Percentiles rank a stretch among this genome's conserved stretches.
These are phyloP conservation scores for Spathaspora sp. DNA, from an alignment of 1,139 yeast genomes.

Conservation along the genomic window DNA sequence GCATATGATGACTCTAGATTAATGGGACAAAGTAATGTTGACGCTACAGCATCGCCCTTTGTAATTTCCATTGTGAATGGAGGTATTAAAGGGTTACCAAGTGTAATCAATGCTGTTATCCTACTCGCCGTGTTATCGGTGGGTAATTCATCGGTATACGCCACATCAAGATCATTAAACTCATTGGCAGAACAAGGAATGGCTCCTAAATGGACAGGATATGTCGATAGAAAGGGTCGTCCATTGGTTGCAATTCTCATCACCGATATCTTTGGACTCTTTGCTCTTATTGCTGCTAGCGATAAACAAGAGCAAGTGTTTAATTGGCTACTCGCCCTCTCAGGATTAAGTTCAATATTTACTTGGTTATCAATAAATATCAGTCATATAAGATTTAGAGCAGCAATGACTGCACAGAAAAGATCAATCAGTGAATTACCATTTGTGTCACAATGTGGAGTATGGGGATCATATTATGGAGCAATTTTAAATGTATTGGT, in stretches of 20 bases:
- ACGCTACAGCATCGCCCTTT: constrained; percentile 25
- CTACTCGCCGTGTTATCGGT: constrained; percentile 43
- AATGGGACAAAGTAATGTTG: constrained; percentile 28
- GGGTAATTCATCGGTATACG: constrained; percentile 47
- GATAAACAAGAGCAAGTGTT: constrained; percentile 31
- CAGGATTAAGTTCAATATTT: constrained; percentile 37
- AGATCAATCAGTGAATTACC: constrained; percentile 31
- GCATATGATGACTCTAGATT: constrained; percentile 33
- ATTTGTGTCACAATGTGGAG: constrained; percentile 34
- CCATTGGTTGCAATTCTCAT: constrained; percentile 42
- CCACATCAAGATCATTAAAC: constrained; percentile 42
- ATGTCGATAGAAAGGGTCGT: constrained; percentile 42
- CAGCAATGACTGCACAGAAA: constrained; percentile 27
- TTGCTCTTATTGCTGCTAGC: constrained; percentile 40
- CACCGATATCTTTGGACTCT: constrained; percentile 37
- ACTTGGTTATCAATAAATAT: constrained; percentile 38
- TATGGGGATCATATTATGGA: constrained; percentile 32
- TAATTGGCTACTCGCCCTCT: constrained; percentile 36
- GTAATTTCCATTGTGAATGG: constrained; percentile 50
- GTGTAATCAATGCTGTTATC: constrained; percentile 46
- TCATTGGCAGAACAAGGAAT: constrained; percentile 45
- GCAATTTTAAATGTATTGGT: constrained; percentile 27
- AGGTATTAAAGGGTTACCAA: constrained; percentile 47
- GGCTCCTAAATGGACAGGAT: constrained; percentile 40
- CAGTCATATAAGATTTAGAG: constrained; percentile 36